Evolutionary conservation across 1,284 basidiomycete species (phyloP).

Genomic region (Anthracocystis setariae): DNA sequence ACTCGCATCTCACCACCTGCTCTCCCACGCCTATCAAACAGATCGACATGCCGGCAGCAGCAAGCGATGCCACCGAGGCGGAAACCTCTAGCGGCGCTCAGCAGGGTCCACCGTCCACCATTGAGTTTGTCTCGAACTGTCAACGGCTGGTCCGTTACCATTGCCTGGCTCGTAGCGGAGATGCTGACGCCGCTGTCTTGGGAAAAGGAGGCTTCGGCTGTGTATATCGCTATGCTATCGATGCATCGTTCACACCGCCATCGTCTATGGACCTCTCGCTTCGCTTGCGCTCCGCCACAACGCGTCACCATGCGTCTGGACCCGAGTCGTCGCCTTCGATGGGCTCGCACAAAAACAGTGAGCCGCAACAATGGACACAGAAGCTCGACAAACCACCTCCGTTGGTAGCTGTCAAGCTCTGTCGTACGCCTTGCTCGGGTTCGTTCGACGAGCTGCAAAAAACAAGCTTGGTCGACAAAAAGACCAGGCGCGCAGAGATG

Average conservation of each 20-base stretch:
- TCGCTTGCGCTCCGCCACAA: conserved; percentile 6
- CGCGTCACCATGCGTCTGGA: conserved; percentile 14
- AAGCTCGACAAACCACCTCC: conserved; percentile 19
- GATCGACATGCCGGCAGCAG: conserved; percentile 6
- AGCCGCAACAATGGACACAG: no score
- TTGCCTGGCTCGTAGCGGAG: conserved; percentile 29
- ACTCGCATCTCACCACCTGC: no score
- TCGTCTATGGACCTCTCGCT: conserved; percentile 37
- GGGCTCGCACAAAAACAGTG: neutral
- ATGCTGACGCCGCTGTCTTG: conserved; percentile 35
- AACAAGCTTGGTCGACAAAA: conserved; percentile 42
- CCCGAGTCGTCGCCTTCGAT: conserved; percentile 1
- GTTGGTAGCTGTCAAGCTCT: conserved; percentile 58
- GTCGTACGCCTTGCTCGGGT: conserved; percentile 56
- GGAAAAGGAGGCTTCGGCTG: conserved; percentile 53
- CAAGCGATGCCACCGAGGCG: conserved; percentile 7
- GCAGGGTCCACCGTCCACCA: conserved; percentile 27
- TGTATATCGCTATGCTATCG: conserved; percentile 48
- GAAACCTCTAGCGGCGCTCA: conserved; percentile 3
- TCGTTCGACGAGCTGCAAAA: conserved; percentile 60
- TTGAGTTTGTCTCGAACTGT: conserved; percentile 25
- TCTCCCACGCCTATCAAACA: neutral
- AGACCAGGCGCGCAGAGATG: conserved; percentile 30
- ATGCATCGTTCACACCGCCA: conserved; percentile 45
- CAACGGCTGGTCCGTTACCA: conserved; percentile 38